Base-by-base conservation (phyloP, 805 yeast species). In the Lipomyces sp. region DNA sequence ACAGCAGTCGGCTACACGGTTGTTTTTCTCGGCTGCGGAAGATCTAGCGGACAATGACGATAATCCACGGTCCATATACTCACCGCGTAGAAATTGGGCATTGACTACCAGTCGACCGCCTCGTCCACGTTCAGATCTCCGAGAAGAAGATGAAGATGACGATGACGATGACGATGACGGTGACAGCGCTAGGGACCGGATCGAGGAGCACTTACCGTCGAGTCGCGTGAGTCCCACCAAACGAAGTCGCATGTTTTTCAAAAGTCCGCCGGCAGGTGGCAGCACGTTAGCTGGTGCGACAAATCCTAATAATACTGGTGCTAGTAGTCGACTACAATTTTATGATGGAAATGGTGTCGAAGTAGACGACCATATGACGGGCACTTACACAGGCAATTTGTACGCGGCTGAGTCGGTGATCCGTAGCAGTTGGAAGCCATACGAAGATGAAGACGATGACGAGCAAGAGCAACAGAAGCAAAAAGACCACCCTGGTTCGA, bases 391-490 rank as follows among this genome's bases (percentile, higher is more conserved):
- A 3, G 70, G 70, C 18, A 70, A 67, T 32, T 33, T 67, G 15
- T 68, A 68, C 29, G 68, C 63, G 15, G 67, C 71, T 6, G 71
- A 68, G 53, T 66, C 67, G n/a, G 71, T 54, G 2, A 65, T 65
- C 29, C 56, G 60, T 2, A 65, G 70, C 50, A 67, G 69, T 39
- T 67, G 69, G 69, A 60, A 64, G 50, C 63, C 70, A 10, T 60
- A 58, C 32, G 67, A 60, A 10, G 69, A 60, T 10, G 70, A 66
- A 10, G 69, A 60, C 5, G 70, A 66, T 2, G 70, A 66, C 11
- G 64, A 55, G 8, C 35, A 32, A 18, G 50, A 24, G 8, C 39
- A 32, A 0, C 18, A 29, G 30, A 15, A 29, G 6, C 50, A 33
- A n/a, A 37, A 37, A 30, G 13, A 4, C 4, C 35, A 18, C n/a